Percentiles rank a stretch among this genome's conserved stretches.
These are phyloP conservation scores for Alloteropsis angusta DNA, from an alignment of 202 grass and related monocot genomes.

Conservation along the genomic window DNA sequence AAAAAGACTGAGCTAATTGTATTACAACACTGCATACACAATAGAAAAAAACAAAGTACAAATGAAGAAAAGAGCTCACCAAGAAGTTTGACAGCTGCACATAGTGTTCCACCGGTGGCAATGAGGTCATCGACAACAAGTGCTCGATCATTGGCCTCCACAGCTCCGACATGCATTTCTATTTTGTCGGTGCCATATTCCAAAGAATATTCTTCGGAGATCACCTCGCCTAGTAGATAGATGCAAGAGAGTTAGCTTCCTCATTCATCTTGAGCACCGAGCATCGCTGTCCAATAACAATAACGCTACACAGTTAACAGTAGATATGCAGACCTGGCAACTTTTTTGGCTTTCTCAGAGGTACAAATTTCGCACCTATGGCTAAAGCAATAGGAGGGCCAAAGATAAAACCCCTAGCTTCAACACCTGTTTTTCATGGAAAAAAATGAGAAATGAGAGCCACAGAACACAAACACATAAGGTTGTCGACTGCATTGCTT, in stretches of 20 bases:
- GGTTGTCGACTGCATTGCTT: not conserved
- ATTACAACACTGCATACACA: not conserved
- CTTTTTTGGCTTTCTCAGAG: slow-evolving; percentile 96
- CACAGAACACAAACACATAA: not conserved
- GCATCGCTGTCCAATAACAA: not conserved
- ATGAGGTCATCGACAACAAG: slow-evolving; percentile 91
- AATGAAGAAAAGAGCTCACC: slow-evolving; percentile 32
- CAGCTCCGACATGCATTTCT: slow-evolving; percentile 96
- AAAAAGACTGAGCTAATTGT: not conserved
- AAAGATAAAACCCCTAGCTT: slow-evolving; percentile 98
- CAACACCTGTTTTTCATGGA: slow-evolving; percentile 54
- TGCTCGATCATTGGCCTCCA: slow-evolving; percentile 48
- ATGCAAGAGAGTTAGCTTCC: slow-evolving; percentile 22
- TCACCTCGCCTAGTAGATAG: slow-evolving; percentile 67
- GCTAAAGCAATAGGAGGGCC: slow-evolving; percentile 92
- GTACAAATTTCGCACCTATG: slow-evolving; percentile 92
- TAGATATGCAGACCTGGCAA: slow-evolving; percentile 55
- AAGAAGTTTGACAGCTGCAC: slow-evolving; percentile 75
- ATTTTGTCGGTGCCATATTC: slow-evolving; percentile 96
- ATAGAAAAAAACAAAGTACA: not conserved
- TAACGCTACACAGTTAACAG: not conserved
- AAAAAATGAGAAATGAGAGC: not conserved
- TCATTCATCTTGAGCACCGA: not conserved
- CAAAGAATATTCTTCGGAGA: slow-evolving; percentile 80
- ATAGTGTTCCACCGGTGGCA: slow-evolving; percentile 83